Percentiles rank a stretch among this genome's conserved stretches.
Conservation (phyloP, 257 asterid species). For the Rehmannia glutinosa region DNA sequence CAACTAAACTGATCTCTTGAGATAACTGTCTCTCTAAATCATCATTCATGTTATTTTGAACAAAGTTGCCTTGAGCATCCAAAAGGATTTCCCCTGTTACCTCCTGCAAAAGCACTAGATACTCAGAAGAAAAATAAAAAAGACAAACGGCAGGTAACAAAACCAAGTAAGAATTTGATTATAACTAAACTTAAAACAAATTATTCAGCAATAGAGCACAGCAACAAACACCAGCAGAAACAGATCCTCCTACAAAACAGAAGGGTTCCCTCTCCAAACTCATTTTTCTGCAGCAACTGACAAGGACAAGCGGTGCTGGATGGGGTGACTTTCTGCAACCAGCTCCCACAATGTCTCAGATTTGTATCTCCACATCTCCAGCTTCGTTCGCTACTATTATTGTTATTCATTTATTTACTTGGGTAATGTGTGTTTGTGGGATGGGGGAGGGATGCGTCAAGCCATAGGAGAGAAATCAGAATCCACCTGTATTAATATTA, state of each 20-base stretch:
- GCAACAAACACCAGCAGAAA: background rate
- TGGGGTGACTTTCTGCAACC: background rate
- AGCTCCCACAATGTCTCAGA: background rate
- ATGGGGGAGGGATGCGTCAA: too few relatives aligned
- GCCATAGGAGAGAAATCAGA: too few relatives aligned
- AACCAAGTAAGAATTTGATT: background rate
- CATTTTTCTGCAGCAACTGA: background rate
- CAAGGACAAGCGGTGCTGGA: background rate
- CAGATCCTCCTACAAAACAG: background rate
- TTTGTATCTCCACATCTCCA: background rate
- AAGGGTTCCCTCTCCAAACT: background rate
- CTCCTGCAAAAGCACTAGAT: constrained; percentile 33
- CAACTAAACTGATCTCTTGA: constrained; percentile 26
- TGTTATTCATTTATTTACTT: too few relatives aligned
- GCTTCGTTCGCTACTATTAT: background rate
- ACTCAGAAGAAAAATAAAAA: background rate
- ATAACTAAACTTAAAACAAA: background rate
- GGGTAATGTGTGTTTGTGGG: too few relatives aligned
- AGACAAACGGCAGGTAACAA: background rate
- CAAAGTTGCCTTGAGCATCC: constrained; percentile 27
- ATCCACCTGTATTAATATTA: too few relatives aligned
- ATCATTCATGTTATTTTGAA: constrained; percentile 32
- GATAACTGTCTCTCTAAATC: constrained; percentile 32
- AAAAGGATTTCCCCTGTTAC: constrained; percentile 31
- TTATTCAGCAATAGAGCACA: background rate